Base-by-base conservation (phyloP, 495 filamentous ascomycete species). In the Daldinia decipiens region DNA sequence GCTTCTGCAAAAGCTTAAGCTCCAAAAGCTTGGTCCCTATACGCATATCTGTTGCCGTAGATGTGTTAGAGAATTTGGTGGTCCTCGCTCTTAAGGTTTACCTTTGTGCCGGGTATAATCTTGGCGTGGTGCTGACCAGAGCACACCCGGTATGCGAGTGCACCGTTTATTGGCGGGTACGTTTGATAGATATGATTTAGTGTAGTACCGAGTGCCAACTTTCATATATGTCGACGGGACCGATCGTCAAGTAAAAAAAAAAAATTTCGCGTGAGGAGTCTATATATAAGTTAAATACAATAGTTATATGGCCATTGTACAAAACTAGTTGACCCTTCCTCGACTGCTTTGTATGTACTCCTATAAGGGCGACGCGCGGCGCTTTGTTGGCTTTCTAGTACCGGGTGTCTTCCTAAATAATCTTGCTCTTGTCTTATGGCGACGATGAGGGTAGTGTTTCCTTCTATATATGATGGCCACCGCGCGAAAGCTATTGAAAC, bases 41-140 rank as follows among this genome's bases (percentile, higher is more conserved):
- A 21, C 4, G 19, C 43, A 47, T 24, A 47, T 47, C 17, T 12
- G 9, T 0, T 24, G 19, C 19, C 2, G 43, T 4, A 47, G 11
- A 11, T 47, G 9, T 9, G 17, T 47, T 24, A 1, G 19, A 12
- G 19, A 47, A 47, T 24, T 12, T 12, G 43, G 43, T 21, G 21
- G 19, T 15, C 27, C 50, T 47, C 45, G 36, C 39, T 40, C 27
- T 38, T 65, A 65, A 38, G 40, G 62, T 65, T 65, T 59, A 4
- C 38, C n/a, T 43, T 43, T 56, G 27, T 15, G 34, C 36, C 11
- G 15, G 24, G 5, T 9, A 29, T 17, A 53, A 15, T 34, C 15
- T 12, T 29, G 36, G 47, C 21, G 60, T 21, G 17, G 19, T 53
- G 19, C 17, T 34, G 31, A 17, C 5, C 1, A n/a, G 29, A 31